Evolutionary conservation across 345 rosid genomes (phyloP).

Genomic region (Populus ilicifolia): DNA sequence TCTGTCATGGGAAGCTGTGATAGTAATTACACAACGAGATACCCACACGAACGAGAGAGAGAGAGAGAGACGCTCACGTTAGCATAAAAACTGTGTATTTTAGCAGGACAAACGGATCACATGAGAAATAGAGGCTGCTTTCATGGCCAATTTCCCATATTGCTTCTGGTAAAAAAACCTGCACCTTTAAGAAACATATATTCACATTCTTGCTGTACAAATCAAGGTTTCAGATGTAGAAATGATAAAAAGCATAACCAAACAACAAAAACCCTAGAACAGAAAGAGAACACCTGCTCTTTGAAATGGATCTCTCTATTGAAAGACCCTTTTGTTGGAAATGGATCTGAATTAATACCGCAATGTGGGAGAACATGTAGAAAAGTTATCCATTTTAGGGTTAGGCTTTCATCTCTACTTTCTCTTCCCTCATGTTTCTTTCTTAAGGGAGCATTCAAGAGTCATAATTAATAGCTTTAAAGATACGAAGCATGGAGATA

Average conservation of each 20-base stretch:
- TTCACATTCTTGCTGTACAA: background rate
- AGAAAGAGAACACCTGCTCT: background rate
- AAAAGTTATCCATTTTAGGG: background rate
- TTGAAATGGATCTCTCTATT: background rate
- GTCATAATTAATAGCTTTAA: background rate
- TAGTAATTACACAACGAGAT: background rate
- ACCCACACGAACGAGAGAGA: background rate
- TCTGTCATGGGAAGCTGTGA: background rate
- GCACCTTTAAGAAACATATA: background rate
- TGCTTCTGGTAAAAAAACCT: conserved; percentile 7
- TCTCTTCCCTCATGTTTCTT: background rate
- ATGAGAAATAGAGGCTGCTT: conserved; percentile 21
- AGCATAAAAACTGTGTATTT: conserved; percentile 25
- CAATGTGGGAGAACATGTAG: background rate
- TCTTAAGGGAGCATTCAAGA: background rate
- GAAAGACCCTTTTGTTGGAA: background rate
- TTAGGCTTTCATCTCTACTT: background rate
- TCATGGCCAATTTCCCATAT: conserved; percentile 20
- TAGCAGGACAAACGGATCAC: conserved; percentile 22
- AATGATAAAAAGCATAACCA: background rate
- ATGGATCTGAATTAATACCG: background rate
- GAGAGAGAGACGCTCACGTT: conserved; percentile 20
- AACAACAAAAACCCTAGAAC: background rate
- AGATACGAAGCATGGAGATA: background rate
- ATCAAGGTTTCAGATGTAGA: conserved; percentile 1